Evolutionary conservation across 2,329 filamentous ascomycete species (phyloP), one percentile per base, ranked within the genome.

Genomic region (Colletotrichum scovillei): DNA sequence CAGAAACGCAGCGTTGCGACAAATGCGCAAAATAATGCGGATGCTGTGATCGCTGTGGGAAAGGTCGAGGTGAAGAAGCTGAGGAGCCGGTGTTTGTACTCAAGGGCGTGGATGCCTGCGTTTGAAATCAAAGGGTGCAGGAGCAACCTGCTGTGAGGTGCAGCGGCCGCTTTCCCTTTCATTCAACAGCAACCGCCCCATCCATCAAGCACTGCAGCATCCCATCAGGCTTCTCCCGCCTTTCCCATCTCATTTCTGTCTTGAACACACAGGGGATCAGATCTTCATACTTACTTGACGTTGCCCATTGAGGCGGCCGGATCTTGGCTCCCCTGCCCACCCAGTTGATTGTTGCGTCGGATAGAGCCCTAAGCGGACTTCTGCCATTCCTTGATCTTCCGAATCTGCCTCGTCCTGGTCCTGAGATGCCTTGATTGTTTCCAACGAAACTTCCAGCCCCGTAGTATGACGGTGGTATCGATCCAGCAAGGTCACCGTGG

Each of bases 401-500:
- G 80, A 95, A 94, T 74, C 95, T 91, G 60, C 95, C 95, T 83
- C 95, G 89, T 12, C 95, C 95, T 68, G 95, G 91, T 24, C 95
- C 95, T 63, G 95, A 95, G 53, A 97, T 92, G 14, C 88, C 85
- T 66, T 82, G 81, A 49, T 75, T 82, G 66, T 77, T 79, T 16
- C 89, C 86, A 7, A 88, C 86, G 64, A 89, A 88, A 58, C 88
- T 88, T 69, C 92, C 82, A 9, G 84, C 78, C 42, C 82, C 82
- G 60, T 85, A 82, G 72, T 86, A 83, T 9, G 81, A 73, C 16
- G 80, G 77, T n/a, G 81, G 78, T 49, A 78, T 76, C 6, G 78
- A 72, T n/a, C 77, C 77, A 11, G 78, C 77, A 1, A 72, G 49
- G 69, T 85, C 82, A 16, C 78, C 76, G 52, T 79, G 75, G 9